Percentiles rank a stretch among this genome's conserved stretches.
Conservation (phyloP, 1,284 basidiomycete genomes). For the Inonotus hispidus region DNA sequence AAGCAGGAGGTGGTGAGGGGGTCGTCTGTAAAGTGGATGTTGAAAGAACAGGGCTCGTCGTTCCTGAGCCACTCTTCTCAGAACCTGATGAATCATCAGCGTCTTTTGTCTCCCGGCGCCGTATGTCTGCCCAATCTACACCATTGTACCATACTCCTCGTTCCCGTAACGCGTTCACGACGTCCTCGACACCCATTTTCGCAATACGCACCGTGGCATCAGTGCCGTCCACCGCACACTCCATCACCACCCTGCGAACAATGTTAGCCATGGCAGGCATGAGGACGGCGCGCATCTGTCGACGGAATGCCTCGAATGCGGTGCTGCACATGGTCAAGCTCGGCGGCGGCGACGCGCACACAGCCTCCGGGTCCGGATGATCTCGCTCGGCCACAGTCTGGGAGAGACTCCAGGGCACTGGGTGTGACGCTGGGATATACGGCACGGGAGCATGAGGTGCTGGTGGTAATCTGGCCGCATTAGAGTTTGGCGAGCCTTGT, state of each 20-base stretch:
- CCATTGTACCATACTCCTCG: slow-evolving; percentile 64
- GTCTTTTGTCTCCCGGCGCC: slow-evolving; percentile 28
- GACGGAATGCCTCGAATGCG: slow-evolving; percentile 49
- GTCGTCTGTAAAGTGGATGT: slow-evolving; percentile 69
- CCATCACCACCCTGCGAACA: slow-evolving; percentile 56
- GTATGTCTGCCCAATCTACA: slow-evolving; percentile 46
- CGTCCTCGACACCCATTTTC: slow-evolving; percentile 55
- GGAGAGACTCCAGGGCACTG: slow-evolving; percentile 55
- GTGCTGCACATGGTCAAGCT: slow-evolving; percentile 52
- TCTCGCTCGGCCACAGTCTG: slow-evolving; percentile 24
- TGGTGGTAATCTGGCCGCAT: slow-evolving; percentile 2
- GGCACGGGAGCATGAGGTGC: slow-evolving; percentile 25
- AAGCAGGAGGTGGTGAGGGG: slow-evolving; percentile 59
- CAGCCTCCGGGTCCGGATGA: slow-evolving; percentile 46
- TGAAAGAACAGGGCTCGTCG: slow-evolving; percentile 70
- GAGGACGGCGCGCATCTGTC: slow-evolving; percentile 51
- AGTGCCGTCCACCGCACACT: slow-evolving; percentile 40
- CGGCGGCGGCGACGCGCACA: slow-evolving; percentile 45
- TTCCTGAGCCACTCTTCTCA: slow-evolving; percentile 46
- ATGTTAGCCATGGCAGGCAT: slow-evolving; percentile 62
- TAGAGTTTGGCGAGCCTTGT: slow-evolving; percentile 11
- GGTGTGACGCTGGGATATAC: slow-evolving; percentile 50
- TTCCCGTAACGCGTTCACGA: slow-evolving; percentile 48
- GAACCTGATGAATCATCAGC: slow-evolving; percentile 40
- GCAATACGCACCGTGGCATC: slow-evolving; percentile 43